Percentiles rank a stretch among this genome's conserved stretches.
Evolutionary conservation across 257 asterid species (phyloP).

Genomic region (Handroanthus guayacan): DNA sequence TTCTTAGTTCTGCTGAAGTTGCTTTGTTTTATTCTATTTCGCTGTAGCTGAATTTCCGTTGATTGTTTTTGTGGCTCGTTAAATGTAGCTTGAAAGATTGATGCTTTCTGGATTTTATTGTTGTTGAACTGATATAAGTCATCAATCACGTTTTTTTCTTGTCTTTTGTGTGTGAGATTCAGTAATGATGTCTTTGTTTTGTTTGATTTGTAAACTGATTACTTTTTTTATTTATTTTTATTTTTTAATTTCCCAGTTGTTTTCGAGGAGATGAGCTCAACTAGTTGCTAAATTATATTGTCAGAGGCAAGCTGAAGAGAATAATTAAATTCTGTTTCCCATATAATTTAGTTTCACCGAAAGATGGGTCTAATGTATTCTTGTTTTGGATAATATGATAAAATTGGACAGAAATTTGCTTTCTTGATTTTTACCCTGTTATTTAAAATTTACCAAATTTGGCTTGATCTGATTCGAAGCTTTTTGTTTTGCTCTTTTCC

Average conservation of each 20-base stretch:
- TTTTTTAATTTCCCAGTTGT: neutral
- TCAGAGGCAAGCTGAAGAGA: neutral
- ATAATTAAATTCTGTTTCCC: neutral
- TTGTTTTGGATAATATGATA: neutral
- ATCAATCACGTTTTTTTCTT: neutral
- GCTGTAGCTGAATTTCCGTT: neutral
- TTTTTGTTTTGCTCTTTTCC: neutral
- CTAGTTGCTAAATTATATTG: neutral
- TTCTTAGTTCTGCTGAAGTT: neutral
- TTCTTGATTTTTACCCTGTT: neutral
- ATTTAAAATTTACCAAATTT: neutral
- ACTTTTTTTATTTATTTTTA: neutral
- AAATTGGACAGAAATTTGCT: neutral
- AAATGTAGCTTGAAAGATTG: neutral
- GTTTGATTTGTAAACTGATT: neutral
- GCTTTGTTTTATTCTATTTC: no score
- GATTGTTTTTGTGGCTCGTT: neutral
- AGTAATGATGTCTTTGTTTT: neutral
- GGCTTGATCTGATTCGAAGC: neutral
- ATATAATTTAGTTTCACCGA: neutral
- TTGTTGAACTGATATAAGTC: neutral
- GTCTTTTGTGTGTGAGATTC: neutral
- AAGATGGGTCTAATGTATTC: neutral
- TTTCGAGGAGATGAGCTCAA: neutral
- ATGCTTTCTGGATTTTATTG: neutral